Evolutionary conservation across 805 yeast species (phyloP).

Genomic region (Wickerhamomyces tratensis): DNA sequence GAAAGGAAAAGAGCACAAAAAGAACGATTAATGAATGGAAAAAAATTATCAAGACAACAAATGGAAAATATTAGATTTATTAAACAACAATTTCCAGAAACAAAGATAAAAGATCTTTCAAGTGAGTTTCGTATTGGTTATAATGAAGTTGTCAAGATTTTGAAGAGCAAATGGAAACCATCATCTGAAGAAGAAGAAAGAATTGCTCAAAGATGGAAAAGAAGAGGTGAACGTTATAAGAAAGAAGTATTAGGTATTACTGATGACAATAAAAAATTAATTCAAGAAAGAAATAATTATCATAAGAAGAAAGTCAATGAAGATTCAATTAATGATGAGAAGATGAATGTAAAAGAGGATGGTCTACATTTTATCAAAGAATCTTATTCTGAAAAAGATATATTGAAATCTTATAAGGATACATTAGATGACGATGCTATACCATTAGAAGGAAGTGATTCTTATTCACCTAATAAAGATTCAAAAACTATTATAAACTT

Average conservation of each 20-base stretch:
- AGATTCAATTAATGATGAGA: neutral
- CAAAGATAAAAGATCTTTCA: conserved; percentile 46
- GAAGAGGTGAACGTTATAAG: conserved; percentile 31
- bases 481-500: too few species aligned
- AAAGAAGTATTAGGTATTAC: neutral
- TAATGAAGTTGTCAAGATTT: conserved; percentile 71
- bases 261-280: neutral
- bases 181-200: conserved; percentile 39
- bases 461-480: too few species aligned
- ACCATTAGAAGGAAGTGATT: too few species aligned
- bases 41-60: conserved; percentile 40
- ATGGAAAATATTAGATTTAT: conserved; percentile 56
- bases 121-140: conserved; percentile 63
- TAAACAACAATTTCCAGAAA: conserved; percentile 46
- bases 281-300: too few species aligned
- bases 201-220: conserved; percentile 41
- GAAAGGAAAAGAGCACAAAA: too few species aligned
- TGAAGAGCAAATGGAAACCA: conserved; percentile 73
- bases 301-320: too few species aligned
- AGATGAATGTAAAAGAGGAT: neutral
- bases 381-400: too few species aligned
- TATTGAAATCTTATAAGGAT: too few species aligned
- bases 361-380: too few species aligned
- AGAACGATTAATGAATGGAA: too few species aligned
- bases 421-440: too few species aligned